Percentiles rank a stretch among this genome's conserved stretches.
Evolutionary conservation across 108 stramenopile genomes (phyloP).

Genomic region (Chaetoceros muelleri): DNA sequence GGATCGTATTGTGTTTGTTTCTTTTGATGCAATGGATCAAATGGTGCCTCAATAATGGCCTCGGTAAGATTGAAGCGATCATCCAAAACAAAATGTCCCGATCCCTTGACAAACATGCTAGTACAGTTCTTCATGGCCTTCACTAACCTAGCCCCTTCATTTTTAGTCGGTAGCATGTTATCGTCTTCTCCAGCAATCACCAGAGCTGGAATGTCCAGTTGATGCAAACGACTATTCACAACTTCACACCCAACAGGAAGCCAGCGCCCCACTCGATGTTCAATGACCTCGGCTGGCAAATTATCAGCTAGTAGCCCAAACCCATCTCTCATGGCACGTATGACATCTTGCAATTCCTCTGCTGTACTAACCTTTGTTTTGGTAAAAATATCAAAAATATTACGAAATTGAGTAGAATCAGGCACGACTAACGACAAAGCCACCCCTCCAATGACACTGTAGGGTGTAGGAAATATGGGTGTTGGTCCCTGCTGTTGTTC

Average conservation of each 20-base stretch:
- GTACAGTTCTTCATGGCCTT: conserved; percentile 46
- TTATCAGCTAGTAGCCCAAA: conserved; percentile 47
- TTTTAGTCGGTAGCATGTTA: conserved; percentile 55
- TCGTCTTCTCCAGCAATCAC: conserved; percentile 67
- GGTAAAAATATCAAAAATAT: conserved; percentile 29
- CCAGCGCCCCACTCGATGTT: conserved; percentile 70
- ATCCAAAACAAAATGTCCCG: conserved; percentile 77
- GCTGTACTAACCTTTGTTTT: not conserved
- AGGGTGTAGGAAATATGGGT: conserved; percentile 37
- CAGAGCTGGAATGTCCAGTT: conserved; percentile 53
- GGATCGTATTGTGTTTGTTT: conserved; percentile 50
- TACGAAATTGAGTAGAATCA: conserved; percentile 33
- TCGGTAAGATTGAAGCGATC: conserved; percentile 75
- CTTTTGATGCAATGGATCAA: conserved; percentile 40
- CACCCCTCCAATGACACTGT: conserved; percentile 55
- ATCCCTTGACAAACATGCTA: conserved; percentile 37
- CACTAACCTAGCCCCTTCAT: conserved; percentile 49
- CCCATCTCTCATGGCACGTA: conserved; percentile 25
- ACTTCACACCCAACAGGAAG: conserved; percentile 49
- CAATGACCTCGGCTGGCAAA: conserved; percentile 42
- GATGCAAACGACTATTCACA: conserved; percentile 33
- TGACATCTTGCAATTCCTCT: conserved; percentile 2
- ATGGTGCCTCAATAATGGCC: conserved; percentile 60
- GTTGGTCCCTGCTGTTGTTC: conserved; percentile 16
- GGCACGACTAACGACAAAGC: conserved; percentile 44